Evolutionary conservation across 2,329 filamentous ascomycete species (phyloP).

Genomic region (Hymenoscyphus fraxineus): DNA sequence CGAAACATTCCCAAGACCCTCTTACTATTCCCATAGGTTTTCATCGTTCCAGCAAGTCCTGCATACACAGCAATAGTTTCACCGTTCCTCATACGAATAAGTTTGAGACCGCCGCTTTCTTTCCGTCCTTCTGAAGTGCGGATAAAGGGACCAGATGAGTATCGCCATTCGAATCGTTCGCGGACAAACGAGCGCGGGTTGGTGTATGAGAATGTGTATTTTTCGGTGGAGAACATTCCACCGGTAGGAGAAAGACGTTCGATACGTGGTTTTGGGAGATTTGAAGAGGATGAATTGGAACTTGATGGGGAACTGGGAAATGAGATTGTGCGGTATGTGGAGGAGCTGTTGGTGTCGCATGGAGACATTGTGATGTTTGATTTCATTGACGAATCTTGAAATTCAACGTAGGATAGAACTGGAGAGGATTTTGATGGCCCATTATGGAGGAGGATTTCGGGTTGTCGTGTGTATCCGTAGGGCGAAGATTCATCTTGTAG

Average conservation of each 20-base stretch:
- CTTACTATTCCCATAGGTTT: constrained; percentile 11
- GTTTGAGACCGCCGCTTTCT: constrained; percentile 25
- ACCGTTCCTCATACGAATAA: constrained; percentile 24
- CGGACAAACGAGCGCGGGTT: constrained; percentile 18
- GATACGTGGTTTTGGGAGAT: constrained; percentile 18
- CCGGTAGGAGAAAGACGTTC: constrained; percentile 22
- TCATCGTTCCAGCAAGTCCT: constrained; percentile 20
- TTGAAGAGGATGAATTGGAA: constrained; percentile 1
- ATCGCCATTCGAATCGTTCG: constrained; percentile 30
- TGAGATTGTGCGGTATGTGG: constrained; percentile 12
- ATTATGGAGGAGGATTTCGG: constrained; percentile 28
- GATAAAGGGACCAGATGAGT: constrained; percentile 17
- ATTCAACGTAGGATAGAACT: constrained; percentile 27
- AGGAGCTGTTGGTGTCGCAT: constrained; percentile 12
- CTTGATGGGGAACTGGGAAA: constrained; percentile 6
- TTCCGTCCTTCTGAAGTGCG: constrained; percentile 17
- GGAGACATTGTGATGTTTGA: constrained; percentile 30
- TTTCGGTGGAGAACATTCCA: constrained; percentile 25
- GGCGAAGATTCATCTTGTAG: constrained; percentile 21
- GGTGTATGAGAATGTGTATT: constrained; percentile 27
- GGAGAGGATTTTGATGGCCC: constrained; percentile 23
- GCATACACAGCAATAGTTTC: constrained; percentile 31
- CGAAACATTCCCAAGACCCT: constrained; percentile 25
- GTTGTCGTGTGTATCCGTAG: constrained; percentile 17
- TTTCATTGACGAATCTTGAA: constrained; percentile 24